Evolutionary conservation across 345 rosid genomes (phyloP).

Genomic region (Pistacia atlantica): DNA sequence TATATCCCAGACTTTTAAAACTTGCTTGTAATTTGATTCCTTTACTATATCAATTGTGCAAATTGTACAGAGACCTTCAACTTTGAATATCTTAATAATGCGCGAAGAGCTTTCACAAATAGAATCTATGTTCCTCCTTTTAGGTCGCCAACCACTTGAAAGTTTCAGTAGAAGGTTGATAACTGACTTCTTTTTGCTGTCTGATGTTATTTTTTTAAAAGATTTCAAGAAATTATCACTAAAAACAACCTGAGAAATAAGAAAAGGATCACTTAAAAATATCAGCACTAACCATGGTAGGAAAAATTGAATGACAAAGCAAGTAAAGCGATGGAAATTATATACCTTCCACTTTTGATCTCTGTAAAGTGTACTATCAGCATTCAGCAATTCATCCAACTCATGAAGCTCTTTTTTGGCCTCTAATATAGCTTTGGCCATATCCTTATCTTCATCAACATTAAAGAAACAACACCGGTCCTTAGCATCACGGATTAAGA

Average conservation of each 20-base stretch:
- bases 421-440: slow-evolving; percentile 33
- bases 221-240: slow-evolving; percentile 50
- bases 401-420: slow-evolving; percentile 40
- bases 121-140: slow-evolving; percentile 34
- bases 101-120: slow-evolving; percentile 35
- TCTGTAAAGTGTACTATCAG: slow-evolving; percentile 33
- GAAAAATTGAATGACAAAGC: not conserved
- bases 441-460: slow-evolving; percentile 35
- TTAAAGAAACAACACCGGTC: not conserved
- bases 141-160: slow-evolving; percentile 58
- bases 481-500: too few relatives aligned
- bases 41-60: slow-evolving; percentile 46
- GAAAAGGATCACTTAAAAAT: not conserved
- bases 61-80: slow-evolving; percentile 34
- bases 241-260: slow-evolving; percentile 41
- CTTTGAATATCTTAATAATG: slow-evolving; percentile 46
- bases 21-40: slow-evolving; percentile 35
- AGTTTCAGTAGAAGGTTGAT: slow-evolving; percentile 39
- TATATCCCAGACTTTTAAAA: slow-evolving; percentile 60
- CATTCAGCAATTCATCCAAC: slow-evolving; percentile 39
- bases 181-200: slow-evolving; percentile 22
- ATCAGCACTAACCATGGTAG: not conserved
- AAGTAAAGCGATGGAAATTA: not conserved
- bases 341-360: slow-evolving; percentile 50
- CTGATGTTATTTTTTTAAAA: slow-evolving; percentile 42